Conservation (phyloP, 208 protist species). For the Acanthamoeba castellanii region DNA sequence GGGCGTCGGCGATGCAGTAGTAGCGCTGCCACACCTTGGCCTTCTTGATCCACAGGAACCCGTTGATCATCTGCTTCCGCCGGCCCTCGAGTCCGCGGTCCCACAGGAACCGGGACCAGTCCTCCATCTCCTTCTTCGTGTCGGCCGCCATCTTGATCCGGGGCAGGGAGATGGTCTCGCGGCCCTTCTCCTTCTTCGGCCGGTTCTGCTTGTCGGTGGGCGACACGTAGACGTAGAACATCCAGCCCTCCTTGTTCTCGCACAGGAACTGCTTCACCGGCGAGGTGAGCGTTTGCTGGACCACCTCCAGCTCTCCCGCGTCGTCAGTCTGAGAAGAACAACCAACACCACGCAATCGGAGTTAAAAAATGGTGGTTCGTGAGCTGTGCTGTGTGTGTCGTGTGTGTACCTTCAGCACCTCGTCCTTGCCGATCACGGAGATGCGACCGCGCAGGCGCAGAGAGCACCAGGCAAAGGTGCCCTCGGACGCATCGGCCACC, state of each 20-base stretch:
- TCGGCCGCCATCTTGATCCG: constrained; percentile 52
- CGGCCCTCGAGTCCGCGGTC: constrained; percentile 1
- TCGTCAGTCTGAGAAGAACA: not conserved
- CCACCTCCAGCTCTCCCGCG: not conserved
- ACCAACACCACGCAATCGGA: not conserved
- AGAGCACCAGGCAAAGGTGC: constrained; percentile 32
- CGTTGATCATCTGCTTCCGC: constrained; percentile 21
- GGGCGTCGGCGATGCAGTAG: constrained; percentile 45
- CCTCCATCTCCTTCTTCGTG: constrained; percentile 44
- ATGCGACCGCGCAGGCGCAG: constrained; percentile 7
- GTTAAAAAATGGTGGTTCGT: not conserved
- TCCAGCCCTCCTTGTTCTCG: constrained; percentile 42
- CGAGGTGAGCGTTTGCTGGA: constrained; percentile 23
- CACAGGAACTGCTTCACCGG: constrained; percentile 46
- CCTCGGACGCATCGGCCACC: constrained; percentile 40
- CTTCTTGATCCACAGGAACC: constrained; percentile 68
- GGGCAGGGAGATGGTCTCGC: not conserved
- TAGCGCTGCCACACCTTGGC: constrained; percentile 37
- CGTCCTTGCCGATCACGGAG: constrained; percentile 33
- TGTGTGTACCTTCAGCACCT: not conserved
- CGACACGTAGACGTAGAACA: constrained; percentile 47
- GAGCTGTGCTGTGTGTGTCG: not conserved
- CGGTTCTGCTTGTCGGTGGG: constrained; percentile 19
- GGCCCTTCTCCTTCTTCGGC: not conserved
- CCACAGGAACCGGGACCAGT: constrained; percentile 30